phyloP scores from a whole-genome alignment of 2,329 filamentous ascomycete species.

The Botryotinia narcissicola region DNA sequence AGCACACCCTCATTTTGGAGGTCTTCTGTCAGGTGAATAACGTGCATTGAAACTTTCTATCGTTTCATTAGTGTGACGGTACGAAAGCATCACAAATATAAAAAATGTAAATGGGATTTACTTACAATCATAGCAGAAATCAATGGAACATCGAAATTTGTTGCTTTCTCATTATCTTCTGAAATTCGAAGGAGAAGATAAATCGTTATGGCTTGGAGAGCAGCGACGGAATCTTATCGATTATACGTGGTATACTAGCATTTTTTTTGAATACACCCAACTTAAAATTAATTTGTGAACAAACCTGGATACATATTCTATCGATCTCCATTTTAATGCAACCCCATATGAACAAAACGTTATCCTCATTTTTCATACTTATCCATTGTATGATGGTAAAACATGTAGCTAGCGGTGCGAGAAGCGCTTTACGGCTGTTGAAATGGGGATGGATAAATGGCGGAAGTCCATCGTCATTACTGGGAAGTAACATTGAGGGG shows the following conservation, averaged over 20 bases:
- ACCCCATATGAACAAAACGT: slow-evolving; percentile 25
- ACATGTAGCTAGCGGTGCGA: slow-evolving; percentile 24
- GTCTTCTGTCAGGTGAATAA: not conserved
- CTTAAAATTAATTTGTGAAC: not conserved
- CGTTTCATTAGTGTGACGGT: not conserved
- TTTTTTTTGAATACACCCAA: not conserved
- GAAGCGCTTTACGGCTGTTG: not conserved
- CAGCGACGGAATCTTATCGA: slow-evolving; percentile 23
- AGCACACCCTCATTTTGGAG: not conserved
- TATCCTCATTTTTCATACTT: slow-evolving; percentile 24
- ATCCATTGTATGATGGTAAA: slow-evolving; percentile 23
- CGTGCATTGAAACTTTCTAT: slow-evolving; percentile 9
- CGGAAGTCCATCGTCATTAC: slow-evolving; percentile 10
- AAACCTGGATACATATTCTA: slow-evolving; percentile 25
- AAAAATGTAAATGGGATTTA: not conserved
- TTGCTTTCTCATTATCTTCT: slow-evolving; percentile 24
- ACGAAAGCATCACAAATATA: not conserved
- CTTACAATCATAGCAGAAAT: slow-evolving; percentile 26
- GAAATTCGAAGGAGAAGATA: slow-evolving; percentile 27
- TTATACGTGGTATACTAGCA: slow-evolving; percentile 21
- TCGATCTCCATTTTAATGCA: slow-evolving; percentile 27
- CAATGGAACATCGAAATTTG: slow-evolving; percentile 24
- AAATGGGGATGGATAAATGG: slow-evolving; percentile 28
- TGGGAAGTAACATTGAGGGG: slow-evolving; percentile 27
- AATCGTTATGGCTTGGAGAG: slow-evolving; percentile 26